Evolutionary conservation across 169 alveolate species (phyloP).

Genomic region (Plasmodium malariae): DNA sequence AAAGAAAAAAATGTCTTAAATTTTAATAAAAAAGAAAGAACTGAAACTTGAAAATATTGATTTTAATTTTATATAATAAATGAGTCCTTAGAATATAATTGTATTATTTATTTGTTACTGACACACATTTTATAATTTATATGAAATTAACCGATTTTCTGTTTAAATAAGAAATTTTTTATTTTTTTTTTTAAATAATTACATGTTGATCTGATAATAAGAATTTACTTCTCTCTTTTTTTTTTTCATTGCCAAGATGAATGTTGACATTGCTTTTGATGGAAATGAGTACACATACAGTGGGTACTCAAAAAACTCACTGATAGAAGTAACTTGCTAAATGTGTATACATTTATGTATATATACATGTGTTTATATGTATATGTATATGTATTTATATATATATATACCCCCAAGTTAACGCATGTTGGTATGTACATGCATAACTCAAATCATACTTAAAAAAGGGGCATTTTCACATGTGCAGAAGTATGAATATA

Average conservation of each 20-base stretch:
- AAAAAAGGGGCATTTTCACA: no score
- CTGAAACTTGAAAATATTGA: not conserved
- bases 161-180: not conserved
- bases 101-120: no score
- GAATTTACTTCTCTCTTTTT: no score
- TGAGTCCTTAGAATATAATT: no score
- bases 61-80: no score
- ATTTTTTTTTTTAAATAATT: conserved; percentile 2
- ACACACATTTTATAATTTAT: no score
- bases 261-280: conserved; percentile 64
- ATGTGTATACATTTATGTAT: not conserved
- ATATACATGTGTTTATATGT: not conserved
- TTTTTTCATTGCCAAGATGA: conserved; percentile 36
- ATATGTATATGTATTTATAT: not conserved
- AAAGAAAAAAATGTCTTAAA: conserved; percentile 19
- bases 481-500: no score
- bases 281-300: conserved; percentile 77
- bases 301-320: conserved; percentile 76
- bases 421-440: not conserved
- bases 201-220: no score
- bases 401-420: no score
- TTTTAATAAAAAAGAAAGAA: conserved; percentile 8
- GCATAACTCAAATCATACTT: no score
- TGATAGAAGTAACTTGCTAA: conserved; percentile 40
- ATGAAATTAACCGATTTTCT: not conserved